Conservation (phyloP, 2,329 filamentous ascomycete genomes). For the Camillea tinctor region DNA sequence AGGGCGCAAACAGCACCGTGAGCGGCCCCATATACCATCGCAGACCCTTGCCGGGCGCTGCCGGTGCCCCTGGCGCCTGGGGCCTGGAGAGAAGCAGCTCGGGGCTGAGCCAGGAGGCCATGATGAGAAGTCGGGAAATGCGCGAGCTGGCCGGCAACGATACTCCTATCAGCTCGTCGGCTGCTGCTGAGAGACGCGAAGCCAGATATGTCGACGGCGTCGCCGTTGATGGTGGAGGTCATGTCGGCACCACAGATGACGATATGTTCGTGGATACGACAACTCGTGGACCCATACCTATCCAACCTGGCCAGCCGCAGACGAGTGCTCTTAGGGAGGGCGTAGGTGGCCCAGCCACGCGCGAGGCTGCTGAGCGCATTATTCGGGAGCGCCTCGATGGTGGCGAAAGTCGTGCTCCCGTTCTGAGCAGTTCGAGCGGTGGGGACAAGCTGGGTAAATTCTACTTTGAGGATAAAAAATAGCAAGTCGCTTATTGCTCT, state of each 20-base stretch:
- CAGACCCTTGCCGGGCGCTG: constrained; percentile 42
- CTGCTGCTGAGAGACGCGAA: constrained; percentile 54
- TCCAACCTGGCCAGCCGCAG: constrained; percentile 34
- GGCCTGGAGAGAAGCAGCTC: constrained; percentile 51
- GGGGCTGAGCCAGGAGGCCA: constrained; percentile 47
- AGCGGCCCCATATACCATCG: constrained; percentile 72
- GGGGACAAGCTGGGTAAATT: constrained; percentile 55
- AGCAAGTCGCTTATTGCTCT: neutral
- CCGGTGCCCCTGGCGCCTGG: constrained; percentile 34
- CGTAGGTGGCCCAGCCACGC: constrained; percentile 30
- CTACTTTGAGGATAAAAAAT: constrained; percentile 56
- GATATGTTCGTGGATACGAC: constrained; percentile 64
- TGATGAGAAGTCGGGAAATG: constrained; percentile 28
- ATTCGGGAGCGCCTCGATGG: constrained; percentile 59
- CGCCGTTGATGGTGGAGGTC: constrained; percentile 51
- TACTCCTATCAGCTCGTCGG: constrained; percentile 45
- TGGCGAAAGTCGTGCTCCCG: constrained; percentile 42
- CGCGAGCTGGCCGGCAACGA: constrained; percentile 36
- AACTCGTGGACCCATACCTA: constrained; percentile 54
- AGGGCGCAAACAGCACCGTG: constrained; percentile 83
- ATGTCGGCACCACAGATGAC: constrained; percentile 41
- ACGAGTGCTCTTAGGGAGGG: constrained; percentile 38
- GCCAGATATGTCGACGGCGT: constrained; percentile 68
- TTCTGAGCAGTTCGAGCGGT: constrained; percentile 43
- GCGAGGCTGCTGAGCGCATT: constrained; percentile 64